Evolutionary conservation across 2,329 filamentous ascomycete species (phyloP).

Genomic region (Beauveria sp.): DNA sequence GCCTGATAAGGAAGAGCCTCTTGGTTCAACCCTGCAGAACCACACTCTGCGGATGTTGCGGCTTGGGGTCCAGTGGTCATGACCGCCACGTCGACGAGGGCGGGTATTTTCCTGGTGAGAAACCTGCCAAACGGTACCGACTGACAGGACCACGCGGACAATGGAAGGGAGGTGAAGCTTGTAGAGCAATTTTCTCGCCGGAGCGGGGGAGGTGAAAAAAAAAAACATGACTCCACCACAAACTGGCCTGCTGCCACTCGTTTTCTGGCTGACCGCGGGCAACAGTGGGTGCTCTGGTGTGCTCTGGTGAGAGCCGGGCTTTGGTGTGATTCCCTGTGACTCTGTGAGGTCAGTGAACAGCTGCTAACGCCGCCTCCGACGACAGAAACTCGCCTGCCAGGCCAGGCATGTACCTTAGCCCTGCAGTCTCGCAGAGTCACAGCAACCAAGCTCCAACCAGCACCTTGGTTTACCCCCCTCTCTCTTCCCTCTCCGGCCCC

Average conservation of each 20-base stretch:
- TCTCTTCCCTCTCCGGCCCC: slow-evolving; percentile 11
- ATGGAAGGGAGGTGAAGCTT: slow-evolving; percentile 13
- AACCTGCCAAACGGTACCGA: not conserved
- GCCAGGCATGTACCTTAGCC: not conserved
- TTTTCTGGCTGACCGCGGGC: not conserved
- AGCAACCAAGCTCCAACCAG: not conserved
- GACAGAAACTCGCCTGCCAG: not conserved
- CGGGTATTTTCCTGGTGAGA: not conserved
- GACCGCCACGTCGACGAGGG: not conserved
- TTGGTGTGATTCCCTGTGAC: too few relatives aligned
- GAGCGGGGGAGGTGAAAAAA: slow-evolving; percentile 7
- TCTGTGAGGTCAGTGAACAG: not conserved
- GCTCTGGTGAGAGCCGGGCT: too few relatives aligned
- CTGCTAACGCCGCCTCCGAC: not conserved
- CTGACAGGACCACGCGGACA: not conserved
- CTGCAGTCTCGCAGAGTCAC: not conserved
- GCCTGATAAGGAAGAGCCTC: not conserved
- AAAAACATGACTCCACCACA: slow-evolving; percentile 8
- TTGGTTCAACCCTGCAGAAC: not conserved
- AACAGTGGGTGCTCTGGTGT: not conserved
- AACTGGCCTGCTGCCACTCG: not conserved
- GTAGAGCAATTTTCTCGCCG: not conserved
- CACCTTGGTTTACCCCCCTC: slow-evolving; percentile 8
- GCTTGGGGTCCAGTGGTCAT: slow-evolving; percentile 2
- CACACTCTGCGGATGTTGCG: slow-evolving; percentile 1